Evolutionary conservation across 2,329 filamentous ascomycete species (phyloP).

Genomic region (Lanzia echinophila): DNA sequence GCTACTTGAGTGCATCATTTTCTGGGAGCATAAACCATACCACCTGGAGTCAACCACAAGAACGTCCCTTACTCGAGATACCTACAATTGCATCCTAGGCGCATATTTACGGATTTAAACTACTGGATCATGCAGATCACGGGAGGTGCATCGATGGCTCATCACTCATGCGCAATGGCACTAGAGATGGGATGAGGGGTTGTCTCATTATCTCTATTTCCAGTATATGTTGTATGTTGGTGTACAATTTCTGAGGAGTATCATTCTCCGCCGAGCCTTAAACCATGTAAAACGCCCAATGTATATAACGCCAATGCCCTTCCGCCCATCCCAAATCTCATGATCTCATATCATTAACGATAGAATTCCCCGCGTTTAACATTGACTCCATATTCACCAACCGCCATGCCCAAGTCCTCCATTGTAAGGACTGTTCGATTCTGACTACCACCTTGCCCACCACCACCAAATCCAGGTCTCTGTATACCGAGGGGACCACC

Average conservation of each 20-base stretch:
- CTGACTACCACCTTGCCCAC: slow-evolving; percentile 80
- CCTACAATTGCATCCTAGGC: no score
- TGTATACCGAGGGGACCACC: slow-evolving; percentile 49
- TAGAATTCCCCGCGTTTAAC: slow-evolving; percentile 98
- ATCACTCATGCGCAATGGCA: no score
- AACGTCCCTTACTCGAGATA: no score
- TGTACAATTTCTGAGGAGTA: slow-evolving; percentile 10
- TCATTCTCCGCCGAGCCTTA: not conserved
- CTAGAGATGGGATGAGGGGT: not conserved
- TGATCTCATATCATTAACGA: slow-evolving; percentile 43
- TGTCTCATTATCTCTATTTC: not conserved
- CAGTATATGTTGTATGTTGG: not conserved
- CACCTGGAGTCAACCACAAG: no score
- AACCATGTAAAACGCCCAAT: not conserved
- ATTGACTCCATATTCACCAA: slow-evolving; percentile 95
- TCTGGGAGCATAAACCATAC: no score
- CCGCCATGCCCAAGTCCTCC: slow-evolving; percentile 98
- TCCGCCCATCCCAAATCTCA: not conserved
- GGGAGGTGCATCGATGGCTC: no score
- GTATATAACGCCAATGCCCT: slow-evolving; percentile 13
- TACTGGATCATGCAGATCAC: no score
- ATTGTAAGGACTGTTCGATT: slow-evolving; percentile 94
- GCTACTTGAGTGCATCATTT: no score
- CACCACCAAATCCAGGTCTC: slow-evolving; percentile 75
- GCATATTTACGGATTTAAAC: no score